These are phyloP conservation scores for Didymella segeticola DNA, from an alignment of 2,329 filamentous ascomycete genomes.

Conservation along the genomic window DNA sequence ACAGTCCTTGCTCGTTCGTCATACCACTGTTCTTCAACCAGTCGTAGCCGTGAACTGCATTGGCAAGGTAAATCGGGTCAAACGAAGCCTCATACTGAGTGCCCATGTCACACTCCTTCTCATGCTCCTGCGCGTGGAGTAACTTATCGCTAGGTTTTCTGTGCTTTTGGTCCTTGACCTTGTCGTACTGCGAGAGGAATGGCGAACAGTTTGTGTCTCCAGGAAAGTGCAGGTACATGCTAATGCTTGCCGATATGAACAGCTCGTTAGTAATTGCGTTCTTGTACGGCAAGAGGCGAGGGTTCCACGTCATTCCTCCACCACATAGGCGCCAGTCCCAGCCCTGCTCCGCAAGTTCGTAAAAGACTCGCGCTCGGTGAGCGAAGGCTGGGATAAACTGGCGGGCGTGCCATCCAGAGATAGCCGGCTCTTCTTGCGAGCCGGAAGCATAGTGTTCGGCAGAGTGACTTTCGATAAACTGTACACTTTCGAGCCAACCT, in stretches of 20 bases:
- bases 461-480: conserved; percentile 76
- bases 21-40: conserved; percentile 85
- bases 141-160: conserved; percentile 6
- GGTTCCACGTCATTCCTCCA: conserved; percentile 93
- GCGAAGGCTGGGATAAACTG: conserved; percentile 80
- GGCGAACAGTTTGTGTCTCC: conserved; percentile 78
- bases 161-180: conserved; percentile 12
- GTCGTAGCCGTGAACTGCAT: conserved; percentile 77
- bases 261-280: conserved; percentile 96
- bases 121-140: conserved; percentile 6
- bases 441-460: conserved; percentile 62
- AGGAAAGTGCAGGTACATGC: conserved; percentile 90
- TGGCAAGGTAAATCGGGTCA: conserved; percentile 71
- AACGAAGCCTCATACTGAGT: conserved; percentile 31
- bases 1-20: conserved; percentile 77
- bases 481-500: conserved; percentile 83
- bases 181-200: conserved; percentile 56
- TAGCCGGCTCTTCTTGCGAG: conserved; percentile 5
- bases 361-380: conserved; percentile 83
- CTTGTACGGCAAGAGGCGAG: conserved; percentile 78
- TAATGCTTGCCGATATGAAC: conserved; percentile 81
- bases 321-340: conserved; percentile 84
- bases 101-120: conserved; percentile 18
- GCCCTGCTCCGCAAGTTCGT: conserved; percentile 77
- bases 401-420: conserved; percentile 71